Evolutionary conservation across 345 rosid species (phyloP).

Genomic region (Lepidium africanum): DNA sequence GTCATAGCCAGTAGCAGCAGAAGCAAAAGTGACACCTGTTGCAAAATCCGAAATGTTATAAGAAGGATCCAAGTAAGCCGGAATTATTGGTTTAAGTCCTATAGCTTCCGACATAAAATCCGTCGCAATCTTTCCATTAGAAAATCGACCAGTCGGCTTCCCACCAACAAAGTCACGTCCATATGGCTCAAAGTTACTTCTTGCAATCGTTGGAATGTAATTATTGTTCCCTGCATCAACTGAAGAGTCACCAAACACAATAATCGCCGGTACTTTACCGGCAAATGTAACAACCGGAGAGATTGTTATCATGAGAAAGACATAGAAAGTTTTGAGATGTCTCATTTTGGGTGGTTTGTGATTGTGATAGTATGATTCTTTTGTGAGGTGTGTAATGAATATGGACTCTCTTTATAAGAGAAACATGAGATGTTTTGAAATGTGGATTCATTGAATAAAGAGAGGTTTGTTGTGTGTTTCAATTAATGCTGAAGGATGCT

Average conservation of each 20-base stretch:
- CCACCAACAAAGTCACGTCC: constrained; percentile 51
- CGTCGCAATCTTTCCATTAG: constrained; percentile 45
- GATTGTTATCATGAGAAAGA: constrained; percentile 4
- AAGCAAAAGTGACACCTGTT: constrained; percentile 51
- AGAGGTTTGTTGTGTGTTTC: constrained; percentile 30
- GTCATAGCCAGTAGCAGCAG: constrained; percentile 55
- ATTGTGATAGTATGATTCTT: constrained; percentile 9
- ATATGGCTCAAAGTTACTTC: constrained; percentile 57
- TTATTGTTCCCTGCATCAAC: constrained; percentile 63
- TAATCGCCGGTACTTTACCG: constrained; percentile 39
- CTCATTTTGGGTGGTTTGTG: constrained; percentile 11
- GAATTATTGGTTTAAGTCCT: constrained; percentile 38
- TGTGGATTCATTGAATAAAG: constrained; percentile 29
- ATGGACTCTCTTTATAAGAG: neutral
- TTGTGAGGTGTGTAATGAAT: neutral
- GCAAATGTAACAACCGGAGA: neutral
- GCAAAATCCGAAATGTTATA: constrained; percentile 47
- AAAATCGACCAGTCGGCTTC: constrained; percentile 48
- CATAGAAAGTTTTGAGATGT: constrained; percentile 12
- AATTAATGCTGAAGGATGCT: constrained; percentile 28
- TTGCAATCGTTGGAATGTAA: constrained; percentile 41
- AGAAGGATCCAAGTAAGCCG: constrained; percentile 52
- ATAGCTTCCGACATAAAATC: constrained; percentile 46
- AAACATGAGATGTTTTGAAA: constrained; percentile 7
- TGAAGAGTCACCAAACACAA: constrained; percentile 55